These are phyloP conservation scores for Herpetomonas samuelpessoai DNA, from an alignment of 208 protist species.

Conservation along the genomic window DNA sequence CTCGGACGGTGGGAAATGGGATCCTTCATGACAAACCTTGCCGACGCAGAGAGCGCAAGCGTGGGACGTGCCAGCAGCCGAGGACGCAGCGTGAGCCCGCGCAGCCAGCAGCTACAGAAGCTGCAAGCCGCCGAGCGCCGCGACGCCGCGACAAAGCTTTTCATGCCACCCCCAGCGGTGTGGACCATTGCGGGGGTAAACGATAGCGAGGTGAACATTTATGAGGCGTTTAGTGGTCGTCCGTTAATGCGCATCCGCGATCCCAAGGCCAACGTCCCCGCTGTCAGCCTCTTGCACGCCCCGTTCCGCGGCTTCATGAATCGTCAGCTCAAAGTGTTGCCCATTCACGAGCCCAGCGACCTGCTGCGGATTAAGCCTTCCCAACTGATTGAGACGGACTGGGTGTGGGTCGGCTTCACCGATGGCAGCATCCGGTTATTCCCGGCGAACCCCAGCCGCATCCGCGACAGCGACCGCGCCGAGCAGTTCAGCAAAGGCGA, in stretches of 20 bases:
- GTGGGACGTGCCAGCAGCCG: background rate
- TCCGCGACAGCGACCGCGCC: slow-evolving; percentile 54
- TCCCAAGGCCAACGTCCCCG: slow-evolving; percentile 61
- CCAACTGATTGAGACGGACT: slow-evolving; percentile 76
- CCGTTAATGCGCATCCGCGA: slow-evolving; percentile 56
- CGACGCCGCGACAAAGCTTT: slow-evolving; percentile 9
- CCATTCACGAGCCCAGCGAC: slow-evolving; percentile 54
- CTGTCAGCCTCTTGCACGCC: slow-evolving; percentile 68
- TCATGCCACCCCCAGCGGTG: slow-evolving; percentile 30
- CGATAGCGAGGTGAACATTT: slow-evolving; percentile 54
- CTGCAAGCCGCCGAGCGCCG: slow-evolving; percentile 3
- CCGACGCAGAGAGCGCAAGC: background rate
- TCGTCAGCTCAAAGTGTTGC: slow-evolving; percentile 53
- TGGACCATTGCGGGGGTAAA: slow-evolving; percentile 53
- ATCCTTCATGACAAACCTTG: background rate
- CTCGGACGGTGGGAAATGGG: background rate
- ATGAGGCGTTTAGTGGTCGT: slow-evolving; percentile 43
- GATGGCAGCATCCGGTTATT: slow-evolving; percentile 83
- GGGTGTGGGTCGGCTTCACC: slow-evolving; percentile 85
- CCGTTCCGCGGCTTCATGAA: slow-evolving; percentile 81
- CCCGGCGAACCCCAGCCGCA: slow-evolving; percentile 42
- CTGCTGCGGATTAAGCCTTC: slow-evolving; percentile 52
- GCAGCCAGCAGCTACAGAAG: slow-evolving; percentile 4
- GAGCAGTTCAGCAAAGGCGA: slow-evolving; percentile 43
- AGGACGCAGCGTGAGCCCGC: background rate